Conservation (phyloP, 129 eudicot species). For the Lactuca sativa region DNA sequence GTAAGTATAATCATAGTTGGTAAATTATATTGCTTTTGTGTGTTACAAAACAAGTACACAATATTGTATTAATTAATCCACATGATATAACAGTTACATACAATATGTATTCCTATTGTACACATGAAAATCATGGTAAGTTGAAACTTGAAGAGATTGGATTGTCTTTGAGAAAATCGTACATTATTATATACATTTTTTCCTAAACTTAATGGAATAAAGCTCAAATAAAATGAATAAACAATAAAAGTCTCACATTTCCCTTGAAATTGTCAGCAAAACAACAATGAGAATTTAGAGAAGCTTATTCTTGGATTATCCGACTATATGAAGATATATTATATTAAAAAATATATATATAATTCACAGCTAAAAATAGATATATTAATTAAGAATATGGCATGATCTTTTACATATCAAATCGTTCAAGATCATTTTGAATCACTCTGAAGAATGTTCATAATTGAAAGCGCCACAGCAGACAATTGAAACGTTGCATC, state of each 20-base stretch:
- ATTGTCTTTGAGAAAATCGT: neutral
- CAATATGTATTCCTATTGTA: neutral
- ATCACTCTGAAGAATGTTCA: slow-evolving; percentile 42
- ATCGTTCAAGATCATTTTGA: slow-evolving; percentile 9
- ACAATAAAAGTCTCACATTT: neutral
- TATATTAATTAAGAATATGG: neutral
- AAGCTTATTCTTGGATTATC: slow-evolving; percentile 16
- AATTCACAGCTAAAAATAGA: slow-evolving; percentile 3
- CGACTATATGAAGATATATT: slow-evolving; percentile 4
- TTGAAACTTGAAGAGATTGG: neutral
- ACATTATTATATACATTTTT: neutral
- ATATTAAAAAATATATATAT: neutral
- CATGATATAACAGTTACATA: neutral
- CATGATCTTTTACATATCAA: neutral
- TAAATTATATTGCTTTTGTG: neutral
- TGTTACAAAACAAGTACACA: neutral
- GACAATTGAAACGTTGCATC: slow-evolving; percentile 47
- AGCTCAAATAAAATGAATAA: neutral
- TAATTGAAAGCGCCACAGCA: slow-evolving; percentile 54
- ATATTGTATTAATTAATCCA: no score
- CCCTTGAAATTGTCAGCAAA: slow-evolving; percentile 25
- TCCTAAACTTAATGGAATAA: neutral
- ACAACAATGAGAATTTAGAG: neutral
- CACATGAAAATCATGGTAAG: neutral
- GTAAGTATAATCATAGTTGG: neutral